A percentile compares a stretch with the other conserved stretches of the same genome.
phyloP scores from a whole-genome alignment of 805 yeast genomes.

The Groenewaldozyma tartarivorans region DNA sequence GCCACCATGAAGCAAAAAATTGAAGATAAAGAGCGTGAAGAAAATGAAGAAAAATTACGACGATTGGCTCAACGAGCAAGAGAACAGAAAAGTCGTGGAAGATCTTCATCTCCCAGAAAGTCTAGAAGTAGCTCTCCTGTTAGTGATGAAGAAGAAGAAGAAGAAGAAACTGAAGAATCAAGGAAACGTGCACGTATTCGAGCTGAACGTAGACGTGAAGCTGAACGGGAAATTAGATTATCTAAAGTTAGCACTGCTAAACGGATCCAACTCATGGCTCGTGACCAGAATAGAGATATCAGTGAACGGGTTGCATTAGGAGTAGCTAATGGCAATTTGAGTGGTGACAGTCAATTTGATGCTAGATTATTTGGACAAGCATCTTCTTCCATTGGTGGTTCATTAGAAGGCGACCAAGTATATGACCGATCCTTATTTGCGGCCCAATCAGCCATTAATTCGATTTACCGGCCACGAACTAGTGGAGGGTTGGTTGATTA shows the following conservation, averaged over 20 bases:
- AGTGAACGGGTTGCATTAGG: constrained; percentile 50
- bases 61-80: constrained; percentile 42
- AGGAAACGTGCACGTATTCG: constrained; percentile 32
- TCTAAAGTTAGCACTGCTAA: constrained; percentile 38
- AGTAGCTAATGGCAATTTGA: constrained; percentile 30
- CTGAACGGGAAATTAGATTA: constrained; percentile 38
- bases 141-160: constrained; percentile 5
- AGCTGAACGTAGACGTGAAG: constrained; percentile 36
- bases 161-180: constrained; percentile 20
- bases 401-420: constrained; percentile 36
- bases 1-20: constrained; percentile 39
- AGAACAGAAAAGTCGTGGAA: constrained; percentile 19
- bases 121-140: not conserved
- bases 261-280: constrained; percentile 34
- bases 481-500: constrained; percentile 15
- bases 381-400: constrained; percentile 19
- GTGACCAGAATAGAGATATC: constrained; percentile 40
- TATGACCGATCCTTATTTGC: constrained; percentile 53
- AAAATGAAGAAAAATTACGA: constrained; percentile 43
- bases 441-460: constrained; percentile 41
- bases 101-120: not conserved
- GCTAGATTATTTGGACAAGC: constrained; percentile 46
- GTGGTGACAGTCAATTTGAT: constrained; percentile 43
- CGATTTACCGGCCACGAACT: constrained; percentile 37
- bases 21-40: constrained; percentile 41